Conservation (phyloP, 2,329 filamentous ascomycete genomes). For the Beauveria asiatica region DNA sequence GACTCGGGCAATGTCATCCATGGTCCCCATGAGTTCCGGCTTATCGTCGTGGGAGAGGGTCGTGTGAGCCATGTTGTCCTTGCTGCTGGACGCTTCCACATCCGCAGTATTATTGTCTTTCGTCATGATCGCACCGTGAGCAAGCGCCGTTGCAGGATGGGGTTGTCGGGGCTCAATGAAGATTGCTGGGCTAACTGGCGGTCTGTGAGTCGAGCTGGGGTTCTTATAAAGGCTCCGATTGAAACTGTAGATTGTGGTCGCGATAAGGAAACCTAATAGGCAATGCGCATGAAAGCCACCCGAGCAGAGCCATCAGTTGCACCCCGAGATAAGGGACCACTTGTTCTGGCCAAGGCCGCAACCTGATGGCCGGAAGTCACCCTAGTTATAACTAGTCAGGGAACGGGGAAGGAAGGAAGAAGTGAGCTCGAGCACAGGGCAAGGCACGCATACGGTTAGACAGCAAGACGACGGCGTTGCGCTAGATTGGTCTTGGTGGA, state of each 20-base stretch:
- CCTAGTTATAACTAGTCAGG: not conserved
- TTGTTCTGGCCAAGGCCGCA: not conserved
- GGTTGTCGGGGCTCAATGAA: not conserved
- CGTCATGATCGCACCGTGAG: not conserved
- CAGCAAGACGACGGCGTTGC: not conserved
- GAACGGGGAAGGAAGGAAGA: not conserved
- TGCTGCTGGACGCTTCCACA: constrained; percentile 4
- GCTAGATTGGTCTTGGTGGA: not conserved
- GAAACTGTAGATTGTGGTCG: not conserved
- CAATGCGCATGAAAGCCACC: not conserved
- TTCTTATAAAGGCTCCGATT: not conserved
- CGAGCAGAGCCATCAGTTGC: not conserved
- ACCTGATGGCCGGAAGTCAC: not conserved
- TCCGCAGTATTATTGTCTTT: not conserved
- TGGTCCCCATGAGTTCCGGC: constrained; percentile 7
- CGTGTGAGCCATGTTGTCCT: not conserved
- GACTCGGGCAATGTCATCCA: constrained; percentile 21
- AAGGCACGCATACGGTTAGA: not conserved
- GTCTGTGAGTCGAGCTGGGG: not conserved
- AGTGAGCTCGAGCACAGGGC: not conserved
- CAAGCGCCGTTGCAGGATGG: not conserved
- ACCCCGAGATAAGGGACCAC: constrained; percentile 2
- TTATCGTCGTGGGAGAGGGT: constrained; percentile 11
- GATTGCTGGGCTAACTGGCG: not conserved
- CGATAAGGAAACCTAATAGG: not conserved